phyloP scores from a whole-genome alignment of 108 stramenopile genomes.

The Nitzschia inconspicua region DNA sequence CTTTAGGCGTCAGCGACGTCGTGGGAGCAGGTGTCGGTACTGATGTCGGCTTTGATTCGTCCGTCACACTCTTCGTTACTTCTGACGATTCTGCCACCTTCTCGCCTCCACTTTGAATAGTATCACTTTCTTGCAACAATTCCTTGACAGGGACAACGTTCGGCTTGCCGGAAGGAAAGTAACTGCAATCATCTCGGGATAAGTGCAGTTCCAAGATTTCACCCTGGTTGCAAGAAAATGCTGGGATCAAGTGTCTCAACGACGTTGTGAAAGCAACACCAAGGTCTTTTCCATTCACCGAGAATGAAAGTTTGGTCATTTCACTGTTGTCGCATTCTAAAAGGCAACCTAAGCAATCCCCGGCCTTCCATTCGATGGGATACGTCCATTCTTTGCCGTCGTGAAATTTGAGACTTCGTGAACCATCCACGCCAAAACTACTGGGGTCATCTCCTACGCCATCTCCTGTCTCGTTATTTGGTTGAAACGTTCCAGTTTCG shows the following conservation, averaged over 20 bases:
- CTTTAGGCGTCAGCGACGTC: neutral
- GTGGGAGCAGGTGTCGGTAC: neutral
- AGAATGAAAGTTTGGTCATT: constrained; percentile 50
- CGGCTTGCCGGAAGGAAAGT: constrained; percentile 25
- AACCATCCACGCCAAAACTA: constrained; percentile 77
- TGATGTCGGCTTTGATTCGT: neutral
- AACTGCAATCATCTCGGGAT: constrained; percentile 32
- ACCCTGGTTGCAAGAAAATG: constrained; percentile 67
- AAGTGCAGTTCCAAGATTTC: constrained; percentile 66
- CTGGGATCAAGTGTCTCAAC: constrained; percentile 43
- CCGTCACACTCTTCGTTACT: no score
- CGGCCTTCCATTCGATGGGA: constrained; percentile 50
- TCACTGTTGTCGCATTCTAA: constrained; percentile 31
- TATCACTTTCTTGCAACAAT: constrained; percentile 14
- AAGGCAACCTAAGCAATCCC: constrained; percentile 68
- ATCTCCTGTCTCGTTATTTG: constrained; percentile 77
- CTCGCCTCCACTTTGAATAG: neutral
- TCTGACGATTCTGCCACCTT: no score
- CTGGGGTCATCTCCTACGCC: constrained; percentile 78
- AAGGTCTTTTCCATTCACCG: constrained; percentile 66
- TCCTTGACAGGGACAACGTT: constrained; percentile 38
- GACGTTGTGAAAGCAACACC: constrained; percentile 47
- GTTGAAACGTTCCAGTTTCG: constrained; percentile 35
- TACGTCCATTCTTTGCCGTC: constrained; percentile 53
- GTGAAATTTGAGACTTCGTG: constrained; percentile 63